Percentiles rank a stretch among this genome's conserved stretches.
phyloP scores from a whole-genome alignment of 2,329 filamentous ascomycete species.

The Aspergillus novoparasiticus region DNA sequence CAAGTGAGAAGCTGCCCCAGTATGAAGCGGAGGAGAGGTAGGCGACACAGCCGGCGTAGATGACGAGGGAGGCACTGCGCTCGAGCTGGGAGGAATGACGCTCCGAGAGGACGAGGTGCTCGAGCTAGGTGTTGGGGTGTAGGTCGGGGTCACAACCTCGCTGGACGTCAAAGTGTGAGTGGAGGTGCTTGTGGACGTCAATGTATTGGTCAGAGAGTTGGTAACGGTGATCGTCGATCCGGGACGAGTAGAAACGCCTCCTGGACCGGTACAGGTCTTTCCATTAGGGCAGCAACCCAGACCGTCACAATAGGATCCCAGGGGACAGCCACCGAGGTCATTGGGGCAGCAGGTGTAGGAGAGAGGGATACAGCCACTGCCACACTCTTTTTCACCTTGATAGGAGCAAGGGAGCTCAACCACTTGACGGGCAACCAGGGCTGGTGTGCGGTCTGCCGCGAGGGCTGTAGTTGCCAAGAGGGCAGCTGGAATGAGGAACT shows the following conservation, averaged over 20 bases:
- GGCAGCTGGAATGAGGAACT: neutral
- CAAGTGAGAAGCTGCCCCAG: slow-evolving; percentile 6
- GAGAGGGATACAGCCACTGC: slow-evolving; percentile 1
- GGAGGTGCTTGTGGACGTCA: neutral
- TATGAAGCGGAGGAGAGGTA: slow-evolving; percentile 1
- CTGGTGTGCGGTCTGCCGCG: neutral
- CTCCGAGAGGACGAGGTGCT: neutral
- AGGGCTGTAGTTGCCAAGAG: slow-evolving; percentile 1
- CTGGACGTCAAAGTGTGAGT: neutral
- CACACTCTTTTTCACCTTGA: neutral
- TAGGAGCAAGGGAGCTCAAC: slow-evolving; percentile 2
- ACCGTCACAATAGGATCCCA: slow-evolving; percentile 5
- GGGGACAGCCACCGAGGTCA: neutral
- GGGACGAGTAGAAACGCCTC: slow-evolving; percentile 1
- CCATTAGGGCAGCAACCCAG: slow-evolving; percentile 10
- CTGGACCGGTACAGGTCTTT: slow-evolving; percentile 4
- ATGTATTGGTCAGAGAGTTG: slow-evolving; percentile 3
- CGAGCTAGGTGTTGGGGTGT: neutral
- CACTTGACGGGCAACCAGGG: neutral
- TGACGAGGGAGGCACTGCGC: neutral
- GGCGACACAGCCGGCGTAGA: neutral
- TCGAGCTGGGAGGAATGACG: slow-evolving; percentile 1
- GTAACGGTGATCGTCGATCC: slow-evolving; percentile 7
- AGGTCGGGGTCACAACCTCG: neutral
- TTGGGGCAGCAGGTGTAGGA: slow-evolving; percentile 8